Evolutionary conservation across 1,284 basidiomycete genomes (phyloP).

Genomic region (Volvariella volvacea): DNA sequence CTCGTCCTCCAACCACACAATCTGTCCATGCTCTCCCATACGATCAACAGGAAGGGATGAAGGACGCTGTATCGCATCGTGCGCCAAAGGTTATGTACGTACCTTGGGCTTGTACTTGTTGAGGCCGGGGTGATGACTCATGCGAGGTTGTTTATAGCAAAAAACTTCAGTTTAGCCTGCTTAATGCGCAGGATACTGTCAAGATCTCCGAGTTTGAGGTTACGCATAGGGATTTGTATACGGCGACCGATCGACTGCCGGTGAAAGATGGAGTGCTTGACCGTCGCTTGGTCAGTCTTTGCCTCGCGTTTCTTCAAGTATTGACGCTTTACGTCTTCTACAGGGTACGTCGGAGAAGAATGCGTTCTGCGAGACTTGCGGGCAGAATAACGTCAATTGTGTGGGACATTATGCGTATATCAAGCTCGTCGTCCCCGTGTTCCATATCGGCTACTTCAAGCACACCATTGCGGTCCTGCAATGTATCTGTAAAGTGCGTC

Average conservation of each 20-base stretch:
- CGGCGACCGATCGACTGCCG: conserved; percentile 70
- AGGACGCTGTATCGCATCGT: conserved; percentile 82
- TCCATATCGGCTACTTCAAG: conserved; percentile 98
- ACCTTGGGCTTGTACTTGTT: conserved; percentile 30
- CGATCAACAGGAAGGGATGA: no score
- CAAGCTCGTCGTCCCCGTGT: conserved; percentile 93
- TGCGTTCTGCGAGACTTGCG: conserved; percentile 93
- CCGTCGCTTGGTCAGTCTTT: conserved; percentile 71
- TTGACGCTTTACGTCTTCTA: background rate
- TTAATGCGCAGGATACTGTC: conserved; percentile 91
- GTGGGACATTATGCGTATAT: conserved; percentile 98
- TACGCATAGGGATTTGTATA: conserved; percentile 87
- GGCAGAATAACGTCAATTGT: conserved; percentile 88
- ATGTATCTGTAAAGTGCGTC: conserved; percentile 87
- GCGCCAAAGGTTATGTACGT: conserved; percentile 95
- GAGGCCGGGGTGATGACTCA: background rate
- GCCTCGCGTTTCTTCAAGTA: no score
- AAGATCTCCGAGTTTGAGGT: conserved; percentile 93
- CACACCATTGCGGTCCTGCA: conserved; percentile 92
- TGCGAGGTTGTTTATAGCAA: conserved; percentile 55
- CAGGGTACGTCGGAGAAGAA: conserved; percentile 95
- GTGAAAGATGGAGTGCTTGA: conserved; percentile 92
- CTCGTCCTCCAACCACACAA: no score
- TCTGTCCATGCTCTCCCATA: no score
- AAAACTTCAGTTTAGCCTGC: conserved; percentile 88